Base-by-base conservation (phyloP, 179 eudicot genomes). In the Beta corolliflora region DNA sequence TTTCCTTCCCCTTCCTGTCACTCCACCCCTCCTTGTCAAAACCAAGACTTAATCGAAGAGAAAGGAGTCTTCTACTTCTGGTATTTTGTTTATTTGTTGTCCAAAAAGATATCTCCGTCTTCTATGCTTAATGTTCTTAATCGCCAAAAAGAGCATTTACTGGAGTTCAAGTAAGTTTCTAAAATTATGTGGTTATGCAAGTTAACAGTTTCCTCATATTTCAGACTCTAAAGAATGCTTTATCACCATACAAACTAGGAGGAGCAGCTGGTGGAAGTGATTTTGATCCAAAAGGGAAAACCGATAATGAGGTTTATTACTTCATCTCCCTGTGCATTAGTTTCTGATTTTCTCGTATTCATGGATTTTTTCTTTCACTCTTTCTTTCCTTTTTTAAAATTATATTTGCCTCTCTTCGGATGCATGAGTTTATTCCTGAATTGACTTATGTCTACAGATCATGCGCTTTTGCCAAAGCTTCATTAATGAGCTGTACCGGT, bases 381-480 rank as follows among this genome's bases (percentile, higher is more conserved):
- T 41, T 48, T 56, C 3, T 15, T 2, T 29, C 2, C 25, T 2
- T 19, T 11, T 36, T 75, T 54, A 48, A 48, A 48, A 48, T 48
- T 48, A 6, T n/a, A 15, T n/a, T 48, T 72, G 46, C 65, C 56
- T 74, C 65, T 29, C 65, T 19, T 16, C 44, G 5, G 69, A 73
- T 50, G 67, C 65, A 59, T 54, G 65, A 65, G 41, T 23, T 48
- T 73, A 75, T 54, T n/a, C 55, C 4, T 67, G 36, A 59, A 13
- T 55, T 67, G 31, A 77, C 72, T 70, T 78, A 45, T 77, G 64
- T 53, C 77, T 73, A 77, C 89, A 96, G 99, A 83, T 94, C 79
- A 96, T 96, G 99, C 92, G 92, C 68, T 96, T 96, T 81, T 94
- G 99, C 88, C 99, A 96, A 86, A 96, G 99, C 88, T 96, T 91